Percentiles rank a stretch among this genome's conserved stretches.
These are phyloP conservation scores for Gymnopus androsaceus DNA, from an alignment of 1,284 basidiomycete species.

Conservation along the genomic window DNA sequence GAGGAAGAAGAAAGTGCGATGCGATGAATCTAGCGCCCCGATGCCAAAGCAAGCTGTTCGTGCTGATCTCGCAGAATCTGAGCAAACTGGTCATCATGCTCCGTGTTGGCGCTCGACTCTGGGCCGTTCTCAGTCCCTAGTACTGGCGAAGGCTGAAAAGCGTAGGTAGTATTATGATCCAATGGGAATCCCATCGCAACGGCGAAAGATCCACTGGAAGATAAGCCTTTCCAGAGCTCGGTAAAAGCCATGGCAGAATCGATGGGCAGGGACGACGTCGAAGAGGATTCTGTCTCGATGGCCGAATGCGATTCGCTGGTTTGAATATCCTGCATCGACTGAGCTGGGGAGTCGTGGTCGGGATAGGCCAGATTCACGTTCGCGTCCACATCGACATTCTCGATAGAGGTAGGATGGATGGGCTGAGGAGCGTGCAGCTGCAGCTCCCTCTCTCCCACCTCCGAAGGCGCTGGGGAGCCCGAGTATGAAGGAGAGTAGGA, in stretches of 20 bases:
- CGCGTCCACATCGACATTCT: not conserved
- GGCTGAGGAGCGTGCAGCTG: constrained; percentile 35
- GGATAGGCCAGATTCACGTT: not conserved
- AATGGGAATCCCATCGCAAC: constrained; percentile 2
- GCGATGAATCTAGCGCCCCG: not conserved
- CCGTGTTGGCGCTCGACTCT: not conserved
- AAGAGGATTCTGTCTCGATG: too few species aligned
- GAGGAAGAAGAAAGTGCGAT: not conserved
- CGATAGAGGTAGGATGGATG: not conserved
- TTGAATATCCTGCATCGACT: not conserved
- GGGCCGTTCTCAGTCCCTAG: not conserved
- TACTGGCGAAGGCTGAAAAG: not conserved
- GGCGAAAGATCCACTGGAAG: constrained; percentile 13
- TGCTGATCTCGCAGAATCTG: not conserved
- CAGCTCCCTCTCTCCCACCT: constrained; percentile 32
- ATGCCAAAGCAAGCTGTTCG: not conserved
- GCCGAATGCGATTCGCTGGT: not conserved
- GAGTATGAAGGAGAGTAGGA: constrained; percentile 34
- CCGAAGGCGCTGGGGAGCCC: constrained; percentile 44
- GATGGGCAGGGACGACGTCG: not conserved
- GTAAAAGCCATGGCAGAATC: constrained; percentile 10
- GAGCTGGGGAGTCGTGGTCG: too few species aligned
- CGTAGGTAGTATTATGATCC: not conserved
- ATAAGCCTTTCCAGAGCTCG: constrained; percentile 15
- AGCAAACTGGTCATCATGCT: not conserved